A percentile compares a stretch with the other conserved stretches of the same genome.
Conservation (phyloP, 129 eudicot species). For the Glebionis coronaria region DNA sequence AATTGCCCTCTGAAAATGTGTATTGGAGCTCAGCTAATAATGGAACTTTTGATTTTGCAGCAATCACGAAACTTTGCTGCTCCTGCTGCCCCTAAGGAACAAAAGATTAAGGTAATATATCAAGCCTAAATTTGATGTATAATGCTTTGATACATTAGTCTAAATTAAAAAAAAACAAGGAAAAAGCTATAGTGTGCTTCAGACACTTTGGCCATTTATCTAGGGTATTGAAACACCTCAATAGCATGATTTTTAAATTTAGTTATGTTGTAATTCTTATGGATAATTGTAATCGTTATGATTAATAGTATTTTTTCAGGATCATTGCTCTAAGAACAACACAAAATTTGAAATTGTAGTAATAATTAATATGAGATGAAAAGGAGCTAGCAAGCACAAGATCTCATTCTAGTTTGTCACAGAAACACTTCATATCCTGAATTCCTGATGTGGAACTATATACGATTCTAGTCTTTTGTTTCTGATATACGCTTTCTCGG, state of each 20-base stretch:
- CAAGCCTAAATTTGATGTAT: background rate
- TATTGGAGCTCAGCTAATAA: conserved; percentile 2
- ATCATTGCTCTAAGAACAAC: too few species aligned
- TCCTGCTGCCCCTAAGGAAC: conserved; percentile 51
- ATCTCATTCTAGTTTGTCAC: too few species aligned
- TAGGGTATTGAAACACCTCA: conserved; percentile 5
- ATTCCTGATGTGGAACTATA: too few species aligned
- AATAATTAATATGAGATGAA: too few species aligned
- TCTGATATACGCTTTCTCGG: too few species aligned
- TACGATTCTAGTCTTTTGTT: too few species aligned
- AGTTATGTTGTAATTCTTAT: too few species aligned
- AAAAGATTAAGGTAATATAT: conserved; percentile 59
- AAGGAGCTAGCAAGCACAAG: too few species aligned
- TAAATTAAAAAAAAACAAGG: conserved; percentile 6
- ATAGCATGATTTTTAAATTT: background rate
- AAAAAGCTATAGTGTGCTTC: background rate
- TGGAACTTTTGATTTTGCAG: conserved; percentile 36
- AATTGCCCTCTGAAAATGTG: background rate
- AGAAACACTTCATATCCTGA: too few species aligned
- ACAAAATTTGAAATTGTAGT: too few species aligned
- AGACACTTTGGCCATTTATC: conserved; percentile 1
- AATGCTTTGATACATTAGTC: background rate
- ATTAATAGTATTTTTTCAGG: too few species aligned
- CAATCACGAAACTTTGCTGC: conserved; percentile 57
- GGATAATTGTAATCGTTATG: too few species aligned